Conservation (phyloP, 768 basidiomycete species). For the Suillus discolor region DNA sequence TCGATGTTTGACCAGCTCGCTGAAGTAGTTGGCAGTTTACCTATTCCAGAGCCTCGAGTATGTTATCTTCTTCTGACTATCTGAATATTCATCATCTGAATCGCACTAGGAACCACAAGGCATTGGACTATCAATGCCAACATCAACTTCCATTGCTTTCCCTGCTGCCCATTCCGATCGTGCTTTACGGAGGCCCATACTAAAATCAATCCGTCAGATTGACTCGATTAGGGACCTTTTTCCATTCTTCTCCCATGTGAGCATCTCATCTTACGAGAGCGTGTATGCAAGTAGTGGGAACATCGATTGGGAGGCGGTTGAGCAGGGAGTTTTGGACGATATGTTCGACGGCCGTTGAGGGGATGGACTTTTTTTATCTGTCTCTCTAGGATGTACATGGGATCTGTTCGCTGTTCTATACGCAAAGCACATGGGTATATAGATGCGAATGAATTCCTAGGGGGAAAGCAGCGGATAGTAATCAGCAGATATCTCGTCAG, state of each 20-base stretch:
- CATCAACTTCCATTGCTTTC: conserved; percentile 22
- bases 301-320: conserved; percentile 90
- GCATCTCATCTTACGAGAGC: conserved; percentile 87
- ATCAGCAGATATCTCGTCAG: conserved; percentile 35
- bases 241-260: conserved; percentile 90
- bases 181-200: conserved; percentile 71
- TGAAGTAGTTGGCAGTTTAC: conserved; percentile 76
- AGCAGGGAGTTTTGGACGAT: conserved; percentile 77
- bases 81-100: not conserved
- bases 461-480: conserved; percentile 15
- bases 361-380: not conserved
- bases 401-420: conserved; percentile 12
- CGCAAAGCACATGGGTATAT: conserved; percentile 28
- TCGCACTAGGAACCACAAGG: conserved; percentile 29
- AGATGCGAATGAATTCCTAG: conserved; percentile 24
- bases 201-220: conserved; percentile 70
- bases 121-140: conserved; percentile 22
- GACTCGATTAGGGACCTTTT: conserved; percentile 83
- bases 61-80: not conserved
- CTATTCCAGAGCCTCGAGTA: conserved; percentile 41
- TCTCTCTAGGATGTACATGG: conserved; percentile 14
- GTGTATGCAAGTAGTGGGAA: conserved; percentile 81
- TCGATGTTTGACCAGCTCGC: conserved; percentile 91
- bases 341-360: conserved; percentile 82
- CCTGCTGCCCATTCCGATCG: conserved; percentile 40